Percentiles rank a stretch among this genome's conserved stretches.
phyloP scores from a whole-genome alignment of 2,329 filamentous ascomycete species.

The Clonostachys byssicola region DNA sequence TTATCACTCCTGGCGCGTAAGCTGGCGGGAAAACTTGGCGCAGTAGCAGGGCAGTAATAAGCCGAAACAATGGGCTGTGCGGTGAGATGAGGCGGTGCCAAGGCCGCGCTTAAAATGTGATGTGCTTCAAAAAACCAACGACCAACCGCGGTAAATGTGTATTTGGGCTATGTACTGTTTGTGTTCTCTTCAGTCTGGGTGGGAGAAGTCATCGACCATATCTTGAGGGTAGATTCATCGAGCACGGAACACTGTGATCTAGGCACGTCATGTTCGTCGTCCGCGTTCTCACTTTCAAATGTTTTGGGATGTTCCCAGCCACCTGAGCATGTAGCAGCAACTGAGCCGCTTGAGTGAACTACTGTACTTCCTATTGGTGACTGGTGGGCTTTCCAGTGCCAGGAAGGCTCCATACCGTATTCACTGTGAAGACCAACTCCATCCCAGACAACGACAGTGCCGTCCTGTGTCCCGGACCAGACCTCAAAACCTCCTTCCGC shows the following conservation, averaged over 20 bases:
- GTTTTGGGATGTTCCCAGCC: slow-evolving; percentile 35
- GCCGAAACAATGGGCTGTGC: no score
- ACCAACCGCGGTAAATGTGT: no score
- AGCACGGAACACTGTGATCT: slow-evolving; percentile 2
- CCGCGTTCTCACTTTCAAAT: neutral
- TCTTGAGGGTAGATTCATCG: slow-evolving; percentile 12
- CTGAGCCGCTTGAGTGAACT: slow-evolving; percentile 50
- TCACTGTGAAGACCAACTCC: slow-evolving; percentile 44
- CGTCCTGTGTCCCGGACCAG: slow-evolving; percentile 55
- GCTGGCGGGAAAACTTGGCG: no score
- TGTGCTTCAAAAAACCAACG: no score
- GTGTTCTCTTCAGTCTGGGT: no score
- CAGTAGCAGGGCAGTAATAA: no score
- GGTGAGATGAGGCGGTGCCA: no score
- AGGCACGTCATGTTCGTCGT: neutral
- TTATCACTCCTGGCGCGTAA: no score
- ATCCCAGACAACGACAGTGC: slow-evolving; percentile 55
- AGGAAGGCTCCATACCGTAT: slow-evolving; percentile 30
- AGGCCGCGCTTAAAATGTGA: no score
- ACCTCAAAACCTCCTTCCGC: slow-evolving; percentile 47
- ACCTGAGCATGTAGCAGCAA: slow-evolving; percentile 52
- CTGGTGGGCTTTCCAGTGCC: slow-evolving; percentile 44
- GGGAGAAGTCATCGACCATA: slow-evolving; percentile 9
- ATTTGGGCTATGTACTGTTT: no score
- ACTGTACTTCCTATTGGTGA: slow-evolving; percentile 44